Evolutionary conservation across 768 basidiomycete genomes (phyloP), one percentile per base, ranked within the genome.

Genomic region (Stropharia rugosoannulata): DNA sequence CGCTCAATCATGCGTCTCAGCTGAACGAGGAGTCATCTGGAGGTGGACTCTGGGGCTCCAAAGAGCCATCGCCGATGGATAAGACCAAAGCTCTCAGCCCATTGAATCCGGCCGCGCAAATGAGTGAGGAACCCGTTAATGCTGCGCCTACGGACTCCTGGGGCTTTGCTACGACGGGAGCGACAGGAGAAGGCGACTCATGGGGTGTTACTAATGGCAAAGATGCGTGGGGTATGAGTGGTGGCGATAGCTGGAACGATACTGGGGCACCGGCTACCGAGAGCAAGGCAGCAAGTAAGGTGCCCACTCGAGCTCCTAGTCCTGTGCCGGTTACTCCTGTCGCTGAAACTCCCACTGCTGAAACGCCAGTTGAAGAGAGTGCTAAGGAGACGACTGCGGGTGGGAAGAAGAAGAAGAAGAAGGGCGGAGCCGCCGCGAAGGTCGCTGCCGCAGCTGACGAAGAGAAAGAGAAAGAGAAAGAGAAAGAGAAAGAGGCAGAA

Each of bases 1-100:
- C 72, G 16, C 61, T 72, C 38, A 73, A 73, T 46, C 70, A 71
- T 19, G 66, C 70, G 10, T 59, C 68, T 18, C 68, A 69, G 43
- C 53, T 64, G 37, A 45, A 46, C 1, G 56, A 47, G 2, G 55
- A 59, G 44, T 51, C 58, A 32, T 32, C 29, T 10, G 29, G 29
- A 32, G 29, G 29, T 4, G 29, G 29, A 32, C 29, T 32, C 29
- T 32, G 29, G 29, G 29, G 9, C 9, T 10, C 29, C 6, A 32
- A 32, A 10, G 29, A 6, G 29, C 29, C 29, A 4, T 32, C 29
- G 5, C 29, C 29, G 29, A 32, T 32, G 29, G 29, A 32, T 32
- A 32, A 32, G 6, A 7, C 7, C 6, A 32, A 32, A 32, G 29
- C 29, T 32, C 29, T 32, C 29, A 32, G 29, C 29, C 29, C 35